Base-by-base conservation (phyloP, 2,329 filamentous ascomycete genomes). In the Curvularia verruculosa region DNA sequence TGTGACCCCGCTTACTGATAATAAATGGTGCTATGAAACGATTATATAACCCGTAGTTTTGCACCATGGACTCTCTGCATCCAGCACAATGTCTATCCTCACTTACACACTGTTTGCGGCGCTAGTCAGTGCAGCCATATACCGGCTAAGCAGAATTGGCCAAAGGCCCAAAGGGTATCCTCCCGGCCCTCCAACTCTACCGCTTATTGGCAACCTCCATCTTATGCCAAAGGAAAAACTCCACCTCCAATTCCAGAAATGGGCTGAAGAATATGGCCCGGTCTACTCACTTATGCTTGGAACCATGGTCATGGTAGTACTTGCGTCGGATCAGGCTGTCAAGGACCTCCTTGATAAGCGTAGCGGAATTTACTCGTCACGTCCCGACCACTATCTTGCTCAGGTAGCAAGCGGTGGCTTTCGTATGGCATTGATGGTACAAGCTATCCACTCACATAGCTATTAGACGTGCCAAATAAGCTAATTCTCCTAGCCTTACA, bases 291-390 rank as follows among this genome's bases (percentile, higher is more conserved):
- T 85, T 2, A 82, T 84, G 1, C 70, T 84, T 0, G 83, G 83
- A 0, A 80, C 79, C 0, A 77, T 79, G 39, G 71, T 75, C 5
- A 68, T 83, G 61, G 72, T 85, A 15, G 79, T 85, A 0, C 67
- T 85, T 0, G 80, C 76, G 0, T 78, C 76, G 0, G 77, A 80
- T 26, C 58, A 75, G 49, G 78, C 76, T 0, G 77, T 85, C 29
- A 83, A 82, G 49, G 83, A 85, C 6, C 64, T 85, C 3, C 58
- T 85, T 2, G 84, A 85, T 52, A 81, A 82, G 56, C 72, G 79
- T 36, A 80, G 81, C 43, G 68, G 59, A 13, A 82, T 82, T 13
- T 85, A 85, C 66, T 83, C 81, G 0, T 78, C 79, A 13, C 75
- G 83, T 0, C 77, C 77, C 10, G 73, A 77, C 5, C 58, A 67